phyloP scores from a whole-genome alignment of 495 filamentous ascomycete genomes.

The Aspergillus conjunctus region DNA sequence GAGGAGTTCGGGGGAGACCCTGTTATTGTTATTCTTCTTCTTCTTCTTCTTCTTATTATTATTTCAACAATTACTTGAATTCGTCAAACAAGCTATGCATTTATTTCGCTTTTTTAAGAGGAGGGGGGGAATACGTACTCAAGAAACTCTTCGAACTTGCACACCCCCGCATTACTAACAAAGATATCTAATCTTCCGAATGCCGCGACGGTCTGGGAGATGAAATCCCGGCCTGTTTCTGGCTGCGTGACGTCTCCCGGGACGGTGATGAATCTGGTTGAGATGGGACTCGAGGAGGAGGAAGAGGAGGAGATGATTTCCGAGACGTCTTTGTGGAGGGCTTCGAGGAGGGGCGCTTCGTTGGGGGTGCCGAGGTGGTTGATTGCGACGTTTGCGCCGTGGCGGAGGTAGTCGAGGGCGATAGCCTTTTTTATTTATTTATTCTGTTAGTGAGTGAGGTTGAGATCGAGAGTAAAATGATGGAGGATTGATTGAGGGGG shows the following conservation, averaged over 20 bases:
- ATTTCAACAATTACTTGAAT: neutral
- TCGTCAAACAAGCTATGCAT: neutral
- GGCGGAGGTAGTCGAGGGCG: constrained; percentile 66
- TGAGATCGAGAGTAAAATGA: neutral
- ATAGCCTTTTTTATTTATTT: constrained; percentile 53
- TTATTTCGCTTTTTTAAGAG: neutral
- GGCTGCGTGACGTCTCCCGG: constrained; percentile 69
- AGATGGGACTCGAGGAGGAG: neutral
- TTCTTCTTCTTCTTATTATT: too few relatives aligned
- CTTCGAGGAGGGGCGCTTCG: constrained; percentile 55
- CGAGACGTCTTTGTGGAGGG: constrained; percentile 54
- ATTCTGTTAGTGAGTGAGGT: neutral
- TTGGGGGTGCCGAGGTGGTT: constrained; percentile 66
- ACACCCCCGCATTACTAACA: constrained; percentile 86
- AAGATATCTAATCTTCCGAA: constrained; percentile 76
- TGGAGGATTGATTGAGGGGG: neutral
- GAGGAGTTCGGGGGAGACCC: constrained; percentile 55
- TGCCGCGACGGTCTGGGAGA: constrained; percentile 54
- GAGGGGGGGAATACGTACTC: constrained; percentile 44
- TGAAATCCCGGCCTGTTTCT: constrained; percentile 59
- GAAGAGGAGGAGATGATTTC: constrained; percentile 43
- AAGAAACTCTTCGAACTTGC: constrained; percentile 80
- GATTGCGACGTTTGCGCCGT: constrained; percentile 68
- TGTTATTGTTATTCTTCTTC: too few relatives aligned
- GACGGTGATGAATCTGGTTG: constrained; percentile 56